Conservation (phyloP, 495 filamentous ascomycete species). For the Geopyxis carbonaria region DNA sequence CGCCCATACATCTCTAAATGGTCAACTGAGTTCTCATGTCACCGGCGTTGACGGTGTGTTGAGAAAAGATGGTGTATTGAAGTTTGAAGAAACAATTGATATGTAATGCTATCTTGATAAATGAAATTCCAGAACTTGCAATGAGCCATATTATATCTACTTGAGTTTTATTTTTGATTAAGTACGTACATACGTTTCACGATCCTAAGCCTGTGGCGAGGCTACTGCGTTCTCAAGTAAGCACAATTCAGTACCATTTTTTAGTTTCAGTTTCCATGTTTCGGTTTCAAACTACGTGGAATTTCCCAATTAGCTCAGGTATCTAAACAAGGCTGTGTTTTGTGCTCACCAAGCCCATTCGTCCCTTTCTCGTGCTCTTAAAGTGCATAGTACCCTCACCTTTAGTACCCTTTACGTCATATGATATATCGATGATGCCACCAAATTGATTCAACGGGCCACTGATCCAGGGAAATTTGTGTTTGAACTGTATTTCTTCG, state of each 20-base stretch:
- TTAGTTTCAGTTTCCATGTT: conserved; percentile 13
- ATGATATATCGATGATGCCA: conserved; percentile 73
- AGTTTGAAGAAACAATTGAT: conserved; percentile 88
- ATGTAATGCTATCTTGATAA: no score
- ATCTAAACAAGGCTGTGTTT: conserved; percentile 54
- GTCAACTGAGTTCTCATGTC: conserved; percentile 19
- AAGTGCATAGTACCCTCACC: conserved; percentile 61
- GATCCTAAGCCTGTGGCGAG: no score
- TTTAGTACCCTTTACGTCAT: conserved; percentile 72
- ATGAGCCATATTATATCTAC: no score
- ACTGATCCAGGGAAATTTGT: conserved; percentile 79
- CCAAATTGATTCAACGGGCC: conserved; percentile 89
- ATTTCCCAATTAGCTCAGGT: conserved; percentile 26
- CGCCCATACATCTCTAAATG: conserved; percentile 44
- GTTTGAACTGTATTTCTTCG: conserved; percentile 81
- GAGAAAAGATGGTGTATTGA: conserved; percentile 65
- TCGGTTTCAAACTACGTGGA: conserved; percentile 17
- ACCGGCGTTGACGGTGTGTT: conserved; percentile 74
- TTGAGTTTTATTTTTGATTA: no score
- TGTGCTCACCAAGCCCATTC: conserved; percentile 55
- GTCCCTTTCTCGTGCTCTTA: conserved; percentile 50
- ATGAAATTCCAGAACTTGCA: no score
- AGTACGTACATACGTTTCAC: no score
- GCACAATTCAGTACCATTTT: conserved; percentile 12
- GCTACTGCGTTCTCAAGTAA: conserved; percentile 14